Base-by-base conservation (phyloP, 352 stramenopile genomes). In the Globisporangium radiosum region DNA sequence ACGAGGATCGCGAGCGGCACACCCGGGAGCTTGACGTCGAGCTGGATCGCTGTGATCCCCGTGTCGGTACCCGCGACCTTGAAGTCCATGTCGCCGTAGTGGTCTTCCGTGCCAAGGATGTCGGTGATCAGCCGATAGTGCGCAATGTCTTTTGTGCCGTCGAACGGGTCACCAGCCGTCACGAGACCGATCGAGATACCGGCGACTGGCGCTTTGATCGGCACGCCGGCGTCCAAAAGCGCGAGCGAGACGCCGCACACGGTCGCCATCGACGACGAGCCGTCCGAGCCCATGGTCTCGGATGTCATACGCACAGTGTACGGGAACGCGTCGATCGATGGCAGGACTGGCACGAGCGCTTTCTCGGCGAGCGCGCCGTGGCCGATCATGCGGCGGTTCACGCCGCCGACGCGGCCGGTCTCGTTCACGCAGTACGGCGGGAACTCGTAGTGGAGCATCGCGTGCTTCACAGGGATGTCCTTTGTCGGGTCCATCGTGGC, bases 371-470 rank as follows among this genome's bases (percentile, higher is more conserved):
- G 75, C 52, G 97, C 97, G 19, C 97, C 97, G 66, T 99, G 97
- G 54, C 85, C 97, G 53, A 99, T 81, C 91, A 98, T 98, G 65
- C 97, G 82, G 59, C 90, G 79, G 64, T 97, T 96, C 3, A 79
- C 70, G 38, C 87, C 89, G 44, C 77, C 76, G 17, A 95, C 69
- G 47, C 87, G 75, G 36, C 97, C 96, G 15, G 92, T 96, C 59
- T 98, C 94, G 49, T 98, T 98, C 13, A 99, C 96, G 63, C 87
- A 97, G 75, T 97, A 99, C 1, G 95, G 91, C 10, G 97, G 96
- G 74, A 99, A 99, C 63, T 99, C 92, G 64, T 99, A 99, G 74
- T 99, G 96, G 60, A 99, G 78, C 74, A 99, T 99, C 56, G 84
- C 82, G 58, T 92, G 75, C 62, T 94, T 91, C 43, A 87, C 54